phyloP scores from a whole-genome alignment of 2,329 filamentous ascomycete genomes.

The Hymenoscyphus albidus region DNA sequence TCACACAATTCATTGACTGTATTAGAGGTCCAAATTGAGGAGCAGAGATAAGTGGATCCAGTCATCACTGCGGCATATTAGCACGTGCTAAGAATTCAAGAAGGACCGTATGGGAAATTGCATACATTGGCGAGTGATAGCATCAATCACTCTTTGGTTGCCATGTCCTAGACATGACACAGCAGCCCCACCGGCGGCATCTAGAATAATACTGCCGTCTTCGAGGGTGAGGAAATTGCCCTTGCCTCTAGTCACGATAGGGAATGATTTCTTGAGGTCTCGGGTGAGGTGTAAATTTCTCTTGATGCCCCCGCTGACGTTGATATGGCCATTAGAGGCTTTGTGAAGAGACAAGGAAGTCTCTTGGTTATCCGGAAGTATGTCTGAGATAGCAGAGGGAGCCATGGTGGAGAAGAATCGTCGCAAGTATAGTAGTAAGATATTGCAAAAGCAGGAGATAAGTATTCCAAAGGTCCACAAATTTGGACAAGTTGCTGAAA shows the following conservation, averaged over 20 bases:
- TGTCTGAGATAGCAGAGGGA: not conserved
- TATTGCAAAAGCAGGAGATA: not conserved
- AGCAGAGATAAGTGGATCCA: slow-evolving; percentile 55
- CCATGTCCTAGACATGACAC: slow-evolving; percentile 69
- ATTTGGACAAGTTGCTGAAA: not conserved
- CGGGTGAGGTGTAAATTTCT: slow-evolving; percentile 29
- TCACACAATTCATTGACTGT: slow-evolving; percentile 47
- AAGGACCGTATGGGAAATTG: slow-evolving; percentile 31
- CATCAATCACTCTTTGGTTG: slow-evolving; percentile 55
- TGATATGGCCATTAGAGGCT: slow-evolving; percentile 16
- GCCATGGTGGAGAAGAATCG: slow-evolving; percentile 2
- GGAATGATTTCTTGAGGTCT: slow-evolving; percentile 30
- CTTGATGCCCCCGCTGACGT: slow-evolving; percentile 15
- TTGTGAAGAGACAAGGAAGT: not conserved
- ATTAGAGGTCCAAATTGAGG: slow-evolving; percentile 53
- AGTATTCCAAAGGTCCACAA: not conserved
- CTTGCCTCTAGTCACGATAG: slow-evolving; percentile 27
- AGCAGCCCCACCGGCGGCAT: slow-evolving; percentile 70
- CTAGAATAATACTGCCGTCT: slow-evolving; percentile 59
- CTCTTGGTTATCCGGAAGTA: not conserved
- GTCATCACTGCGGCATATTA: not conserved
- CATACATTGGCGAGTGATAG: slow-evolving; percentile 54
- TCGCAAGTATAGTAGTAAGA: not conserved
- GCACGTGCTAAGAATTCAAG: not conserved
- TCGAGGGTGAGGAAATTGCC: slow-evolving; percentile 31